Evolutionary conservation across 495 filamentous ascomycete species (phyloP).

Genomic region (Xylaria bambusicola): DNA sequence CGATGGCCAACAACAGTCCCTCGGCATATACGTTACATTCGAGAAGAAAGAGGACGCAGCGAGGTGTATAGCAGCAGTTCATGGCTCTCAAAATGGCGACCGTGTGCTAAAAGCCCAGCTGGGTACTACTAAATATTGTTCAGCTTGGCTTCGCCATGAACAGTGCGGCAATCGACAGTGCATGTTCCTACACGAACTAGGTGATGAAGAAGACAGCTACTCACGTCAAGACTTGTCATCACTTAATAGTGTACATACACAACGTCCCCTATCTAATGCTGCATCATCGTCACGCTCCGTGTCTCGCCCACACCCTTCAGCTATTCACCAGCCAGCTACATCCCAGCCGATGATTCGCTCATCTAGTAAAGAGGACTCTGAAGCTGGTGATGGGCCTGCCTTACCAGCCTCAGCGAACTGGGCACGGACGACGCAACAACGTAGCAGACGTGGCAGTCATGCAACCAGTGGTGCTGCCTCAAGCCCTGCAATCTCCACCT

Average conservation of each 20-base stretch:
- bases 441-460: slow-evolving; percentile 72
- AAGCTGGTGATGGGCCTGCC: slow-evolving; percentile 75
- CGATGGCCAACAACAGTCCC: slow-evolving; percentile 68
- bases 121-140: slow-evolving; percentile 99
- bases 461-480: slow-evolving; percentile 76
- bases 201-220: slow-evolving; percentile 95
- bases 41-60: slow-evolving; percentile 83
- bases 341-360: slow-evolving; percentile 74
- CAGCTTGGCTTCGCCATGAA: slow-evolving; percentile 91
- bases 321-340: slow-evolving; percentile 51
- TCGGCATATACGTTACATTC: slow-evolving; percentile 97
- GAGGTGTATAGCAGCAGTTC: slow-evolving; percentile 85
- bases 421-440: slow-evolving; percentile 76
- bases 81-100: slow-evolving; percentile 89
- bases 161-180: slow-evolving; percentile 91
- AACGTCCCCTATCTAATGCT: slow-evolving; percentile 58
- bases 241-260: slow-evolving; percentile 85
- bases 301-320: slow-evolving; percentile 53
- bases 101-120: slow-evolving; percentile 86
- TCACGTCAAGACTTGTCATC: slow-evolving; percentile 92
- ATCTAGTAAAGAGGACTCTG: slow-evolving; percentile 72
- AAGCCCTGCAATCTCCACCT: slow-evolving; percentile 72
- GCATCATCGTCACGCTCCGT: slow-evolving; percentile 49
- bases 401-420: slow-evolving; percentile 91
- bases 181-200: slow-evolving; percentile 96